Evolutionary conservation across 129 eudicot genomes (phyloP), one percentile per base, ranked within the genome.

Genomic region (Heracleum sosnowskyi): DNA sequence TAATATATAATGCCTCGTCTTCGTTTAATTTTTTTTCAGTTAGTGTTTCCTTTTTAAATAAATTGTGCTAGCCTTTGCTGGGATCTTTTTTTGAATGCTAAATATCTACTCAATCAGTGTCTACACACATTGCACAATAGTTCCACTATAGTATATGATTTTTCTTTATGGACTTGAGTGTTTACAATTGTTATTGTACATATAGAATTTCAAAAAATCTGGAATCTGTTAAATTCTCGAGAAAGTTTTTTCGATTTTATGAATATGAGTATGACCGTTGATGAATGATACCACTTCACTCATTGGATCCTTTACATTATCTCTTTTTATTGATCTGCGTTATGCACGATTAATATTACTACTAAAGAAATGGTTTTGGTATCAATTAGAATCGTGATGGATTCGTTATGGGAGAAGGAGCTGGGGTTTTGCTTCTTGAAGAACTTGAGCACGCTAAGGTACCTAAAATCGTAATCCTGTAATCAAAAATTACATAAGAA

Each of bases 361-460:
- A 31, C 16, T 40, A n/a, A 33, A 26, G n/a, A 8, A 55, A 39
- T 44, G 47, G 57, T 28, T 76, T 66, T 77, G 40, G 37, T n/a
- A 39, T 79, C 82, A 24, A 74, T 76, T 87, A 93, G 98, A 90
- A 81, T 36, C 97, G 98, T 85, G 98, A 93, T 85, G 98, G 98
- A 51, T 93, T 93, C 84, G 98, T 93, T 51, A 89, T 93, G 98
- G 98, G 98, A 80, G 98, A 93, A 91, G 98, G 98, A 47, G 90
- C 98, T 79, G 98, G 98, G 60, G 98, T 91, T 80, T 74, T 93
- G 79, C 90, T 93, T 77, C 60, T 93, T 82, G 98, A 93, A 84
- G 98, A 93, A 87, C 91, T 93, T 79, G 97, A 93, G 79, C 97
- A 93, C 86, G 98, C 98, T 46, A 86, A 91, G 97, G 98, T 93